Percentiles rank a stretch among this genome's conserved stretches.
Conservation (phyloP, 371 early-diverging fungal genomes). For the Actinomortierella ambigua region DNA sequence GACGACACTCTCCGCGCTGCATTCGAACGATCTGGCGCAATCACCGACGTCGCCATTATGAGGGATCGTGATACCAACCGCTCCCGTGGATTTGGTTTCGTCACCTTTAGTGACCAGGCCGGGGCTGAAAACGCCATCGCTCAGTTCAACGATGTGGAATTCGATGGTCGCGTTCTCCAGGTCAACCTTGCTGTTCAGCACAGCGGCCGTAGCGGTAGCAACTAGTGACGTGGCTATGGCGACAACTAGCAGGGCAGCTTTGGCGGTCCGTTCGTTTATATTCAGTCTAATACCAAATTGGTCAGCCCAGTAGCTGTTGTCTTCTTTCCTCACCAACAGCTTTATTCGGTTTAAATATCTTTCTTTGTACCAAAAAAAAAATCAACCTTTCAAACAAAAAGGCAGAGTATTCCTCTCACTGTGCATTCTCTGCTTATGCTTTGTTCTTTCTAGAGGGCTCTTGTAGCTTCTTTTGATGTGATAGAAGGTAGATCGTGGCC, state of each 20-base stretch:
- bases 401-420: too few species aligned
- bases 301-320: too few species aligned
- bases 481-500: too few species aligned
- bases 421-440: too few species aligned
- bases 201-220: slow-evolving; percentile 17
- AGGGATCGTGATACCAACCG: slow-evolving; percentile 60
- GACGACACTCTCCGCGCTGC: slow-evolving; percentile 55
- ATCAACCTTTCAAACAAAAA: too few species aligned
- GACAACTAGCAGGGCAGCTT: slow-evolving; percentile 9
- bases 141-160: slow-evolving; percentile 58
- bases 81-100: slow-evolving; percentile 85
- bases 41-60: slow-evolving; percentile 51
- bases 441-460: too few species aligned
- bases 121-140: slow-evolving; percentile 67
- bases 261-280: not conserved
- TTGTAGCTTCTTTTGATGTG: too few species aligned
- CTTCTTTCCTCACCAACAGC: too few species aligned
- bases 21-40: slow-evolving; percentile 51
- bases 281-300: too few species aligned
- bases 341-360: too few species aligned
- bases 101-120: slow-evolving; percentile 56
- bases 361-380: too few species aligned
- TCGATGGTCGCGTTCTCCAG: slow-evolving; percentile 71
- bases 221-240: slow-evolving; percentile 19
- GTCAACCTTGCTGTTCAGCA: slow-evolving; percentile 53